Percentiles rank a stretch among this genome's conserved stretches.
Conservation (phyloP, 345 rosid genomes). For the Raphanus raphanistrum region DNA sequence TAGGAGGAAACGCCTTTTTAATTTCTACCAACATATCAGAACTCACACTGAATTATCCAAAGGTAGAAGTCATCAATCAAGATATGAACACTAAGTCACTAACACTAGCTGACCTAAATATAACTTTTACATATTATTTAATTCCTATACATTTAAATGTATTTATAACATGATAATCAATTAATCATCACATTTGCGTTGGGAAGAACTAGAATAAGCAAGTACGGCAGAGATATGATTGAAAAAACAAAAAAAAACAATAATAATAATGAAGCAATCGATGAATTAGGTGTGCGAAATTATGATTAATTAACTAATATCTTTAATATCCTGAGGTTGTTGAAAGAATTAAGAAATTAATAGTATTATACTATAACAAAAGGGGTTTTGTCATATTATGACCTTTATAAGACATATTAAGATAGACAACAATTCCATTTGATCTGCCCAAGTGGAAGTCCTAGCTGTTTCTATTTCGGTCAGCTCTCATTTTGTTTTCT, state of each 20-base stretch:
- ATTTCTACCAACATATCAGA: constrained; percentile 3
- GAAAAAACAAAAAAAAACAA: background rate
- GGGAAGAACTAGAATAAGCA: constrained; percentile 18
- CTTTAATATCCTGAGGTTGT: constrained; percentile 23
- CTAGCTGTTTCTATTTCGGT: constrained; percentile 34
- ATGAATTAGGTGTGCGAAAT: constrained; percentile 30
- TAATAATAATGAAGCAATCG: constrained; percentile 37
- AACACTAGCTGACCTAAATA: constrained; percentile 32
- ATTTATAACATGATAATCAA: constrained; percentile 19
- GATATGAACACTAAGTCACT: constrained; percentile 20
- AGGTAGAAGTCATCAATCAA: constrained; percentile 29
- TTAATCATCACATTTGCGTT: constrained; percentile 23
- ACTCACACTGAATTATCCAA: constrained; percentile 16
- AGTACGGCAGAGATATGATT: constrained; percentile 39
- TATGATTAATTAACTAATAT: background rate
- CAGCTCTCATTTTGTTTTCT: background rate
- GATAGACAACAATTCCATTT: constrained; percentile 40
- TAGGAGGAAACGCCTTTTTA: background rate
- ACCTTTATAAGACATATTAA: constrained; percentile 32
- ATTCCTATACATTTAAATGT: background rate
- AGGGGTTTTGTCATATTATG: constrained; percentile 34
- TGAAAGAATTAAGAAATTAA: constrained; percentile 18
- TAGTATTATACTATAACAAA: constrained; percentile 16
- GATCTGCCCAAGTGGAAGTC: constrained; percentile 39
- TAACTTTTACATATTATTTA: constrained; percentile 19